Percentiles rank a stretch among this genome's conserved stretches.
phyloP scores from a whole-genome alignment of 2,329 filamentous ascomycete species.

The Pseudophaeomoniella oleicola region DNA sequence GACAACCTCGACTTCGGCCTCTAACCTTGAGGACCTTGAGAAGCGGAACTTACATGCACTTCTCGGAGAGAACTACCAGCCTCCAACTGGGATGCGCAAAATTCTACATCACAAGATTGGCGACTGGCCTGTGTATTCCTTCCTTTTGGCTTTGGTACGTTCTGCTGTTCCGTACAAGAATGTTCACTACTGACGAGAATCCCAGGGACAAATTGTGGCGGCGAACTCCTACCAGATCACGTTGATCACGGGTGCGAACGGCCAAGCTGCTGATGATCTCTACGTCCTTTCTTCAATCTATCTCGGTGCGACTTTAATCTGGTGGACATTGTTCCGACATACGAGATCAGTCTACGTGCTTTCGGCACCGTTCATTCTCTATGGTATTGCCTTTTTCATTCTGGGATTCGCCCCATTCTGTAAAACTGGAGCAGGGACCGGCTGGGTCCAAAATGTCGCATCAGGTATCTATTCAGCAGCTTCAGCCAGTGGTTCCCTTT shows the following conservation, averaged over 20 bases:
- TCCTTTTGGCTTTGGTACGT: conserved; percentile 30
- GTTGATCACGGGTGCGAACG: conserved; percentile 39
- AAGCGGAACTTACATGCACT: conserved; percentile 27
- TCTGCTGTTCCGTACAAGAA: too few relatives aligned
- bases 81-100: conserved; percentile 31
- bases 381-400: conserved; percentile 40
- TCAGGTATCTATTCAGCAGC: conserved; percentile 39
- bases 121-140: conserved; percentile 39
- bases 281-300: conserved; percentile 39
- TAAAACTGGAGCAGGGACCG: conserved; percentile 16
- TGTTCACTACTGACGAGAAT: neutral
- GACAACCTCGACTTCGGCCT: conserved; percentile 11
- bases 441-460: conserved; percentile 36
- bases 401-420: conserved; percentile 37
- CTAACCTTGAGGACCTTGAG: neutral
- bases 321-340: conserved; percentile 39
- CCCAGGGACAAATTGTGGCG: conserved; percentile 35
- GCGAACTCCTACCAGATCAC: conserved; percentile 45
- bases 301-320: conserved; percentile 32
- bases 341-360: conserved; percentile 35
- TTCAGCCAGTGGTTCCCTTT: conserved; percentile 38
- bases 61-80: conserved; percentile 31
- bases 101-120: conserved; percentile 31
- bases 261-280: conserved; percentile 33
- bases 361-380: conserved; percentile 38